Evolutionary conservation across 1,284 basidiomycete species (phyloP).

Genomic region (Ganoderma multipileum): DNA sequence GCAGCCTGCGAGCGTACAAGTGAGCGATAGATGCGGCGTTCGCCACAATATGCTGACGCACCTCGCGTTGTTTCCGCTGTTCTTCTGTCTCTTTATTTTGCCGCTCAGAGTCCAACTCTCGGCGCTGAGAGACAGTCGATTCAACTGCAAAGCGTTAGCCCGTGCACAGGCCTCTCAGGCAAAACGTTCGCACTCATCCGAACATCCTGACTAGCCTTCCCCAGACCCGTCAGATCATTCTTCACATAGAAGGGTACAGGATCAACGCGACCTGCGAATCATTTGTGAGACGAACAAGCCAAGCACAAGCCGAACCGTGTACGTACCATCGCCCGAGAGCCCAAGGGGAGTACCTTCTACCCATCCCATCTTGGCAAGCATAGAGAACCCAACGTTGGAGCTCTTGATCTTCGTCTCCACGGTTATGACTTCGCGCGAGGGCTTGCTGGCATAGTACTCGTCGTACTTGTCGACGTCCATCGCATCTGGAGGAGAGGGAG

Average conservation of each 20-base stretch:
- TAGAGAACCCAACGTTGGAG: slow-evolving; percentile 78
- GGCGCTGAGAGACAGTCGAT: slow-evolving; percentile 79
- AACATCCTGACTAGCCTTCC: slow-evolving; percentile 77
- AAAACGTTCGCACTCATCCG: slow-evolving; percentile 58
- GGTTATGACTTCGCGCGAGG: slow-evolving; percentile 66
- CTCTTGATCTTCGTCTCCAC: slow-evolving; percentile 80
- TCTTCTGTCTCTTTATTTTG: slow-evolving; percentile 80
- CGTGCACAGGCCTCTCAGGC: not conserved
- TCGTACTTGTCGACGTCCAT: slow-evolving; percentile 76
- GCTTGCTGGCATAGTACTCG: slow-evolving; percentile 58
- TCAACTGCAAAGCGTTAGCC: slow-evolving; percentile 49
- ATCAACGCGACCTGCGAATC: slow-evolving; percentile 69
- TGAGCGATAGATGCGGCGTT: not conserved
- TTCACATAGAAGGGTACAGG: slow-evolving; percentile 83
- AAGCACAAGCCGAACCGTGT: slow-evolving; percentile 24
- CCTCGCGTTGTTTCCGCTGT: slow-evolving; percentile 75
- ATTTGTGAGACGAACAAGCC: not conserved
- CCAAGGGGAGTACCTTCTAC: slow-evolving; percentile 78
- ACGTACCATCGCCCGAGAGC: slow-evolving; percentile 76
- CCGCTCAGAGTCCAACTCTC: slow-evolving; percentile 78
- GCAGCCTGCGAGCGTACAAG: slow-evolving; percentile 52
- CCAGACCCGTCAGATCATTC: slow-evolving; percentile 76
- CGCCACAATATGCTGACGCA: slow-evolving; percentile 36
- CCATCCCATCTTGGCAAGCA: slow-evolving; percentile 85
- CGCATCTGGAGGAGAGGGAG: slow-evolving; percentile 48